phyloP scores from a whole-genome alignment of 805 yeast species.

The Candida mattraensis region DNA sequence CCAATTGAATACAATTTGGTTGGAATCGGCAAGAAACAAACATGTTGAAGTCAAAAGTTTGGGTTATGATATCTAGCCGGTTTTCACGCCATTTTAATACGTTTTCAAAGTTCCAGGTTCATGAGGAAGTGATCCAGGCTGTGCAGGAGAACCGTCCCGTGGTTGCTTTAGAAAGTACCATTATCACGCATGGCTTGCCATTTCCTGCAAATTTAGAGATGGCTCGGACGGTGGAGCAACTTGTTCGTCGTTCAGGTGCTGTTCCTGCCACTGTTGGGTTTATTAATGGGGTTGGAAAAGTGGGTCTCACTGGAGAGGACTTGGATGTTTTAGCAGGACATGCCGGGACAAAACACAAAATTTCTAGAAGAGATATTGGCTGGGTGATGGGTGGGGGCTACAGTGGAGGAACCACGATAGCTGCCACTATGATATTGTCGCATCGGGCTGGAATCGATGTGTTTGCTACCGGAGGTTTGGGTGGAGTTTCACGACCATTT shows the following conservation, averaged over 20 bases:
- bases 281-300: slow-evolving; percentile 65
- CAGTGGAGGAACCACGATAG: slow-evolving; percentile 89
- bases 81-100: no score
- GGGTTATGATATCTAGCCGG: no score
- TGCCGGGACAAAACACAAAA: slow-evolving; percentile 46
- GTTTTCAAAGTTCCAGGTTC: slow-evolving; percentile 11
- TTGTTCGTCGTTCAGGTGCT: slow-evolving; percentile 61
- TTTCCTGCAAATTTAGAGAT: slow-evolving; percentile 71
- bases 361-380: slow-evolving; percentile 80
- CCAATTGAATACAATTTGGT: no score
- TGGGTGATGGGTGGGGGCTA: slow-evolving; percentile 59
- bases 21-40: no score
- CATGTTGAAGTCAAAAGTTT: no score
- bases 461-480: slow-evolving; percentile 92
- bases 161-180: slow-evolving; percentile 84
- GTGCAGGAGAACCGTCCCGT: slow-evolving; percentile 58
- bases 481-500: slow-evolving; percentile 86
- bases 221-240: slow-evolving; percentile 67
- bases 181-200: slow-evolving; percentile 87
- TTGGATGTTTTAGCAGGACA: slow-evolving; percentile 49
- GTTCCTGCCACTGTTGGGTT: slow-evolving; percentile 87
- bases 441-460: slow-evolving; percentile 73
- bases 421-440: slow-evolving; percentile 84
- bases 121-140: slow-evolving; percentile 62
- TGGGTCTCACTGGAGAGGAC: slow-evolving; percentile 57